Evolutionary conservation across 257 asterid species (phyloP).

Genomic region (Leonotis leonurus): DNA sequence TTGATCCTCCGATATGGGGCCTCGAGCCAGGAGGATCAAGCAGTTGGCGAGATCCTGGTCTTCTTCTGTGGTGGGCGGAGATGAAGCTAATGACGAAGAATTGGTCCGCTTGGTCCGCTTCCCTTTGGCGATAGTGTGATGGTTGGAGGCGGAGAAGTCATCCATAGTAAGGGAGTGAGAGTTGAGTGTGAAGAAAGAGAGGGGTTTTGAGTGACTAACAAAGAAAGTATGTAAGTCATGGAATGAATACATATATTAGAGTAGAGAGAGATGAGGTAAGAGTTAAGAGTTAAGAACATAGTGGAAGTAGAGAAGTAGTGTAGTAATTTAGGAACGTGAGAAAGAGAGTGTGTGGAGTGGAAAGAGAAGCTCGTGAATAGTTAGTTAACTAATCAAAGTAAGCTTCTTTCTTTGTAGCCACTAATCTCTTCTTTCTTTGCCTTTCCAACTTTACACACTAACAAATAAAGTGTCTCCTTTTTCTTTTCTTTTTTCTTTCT

Average conservation of each 20-base stretch:
- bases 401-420: slow-evolving; percentile 23
- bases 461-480: not conserved
- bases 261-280: not conserved
- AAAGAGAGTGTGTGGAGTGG: slow-evolving; percentile 22
- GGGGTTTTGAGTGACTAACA: slow-evolving; percentile 16
- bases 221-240: too few species aligned
- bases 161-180: slow-evolving; percentile 12
- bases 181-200: not conserved
- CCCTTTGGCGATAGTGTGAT: slow-evolving; percentile 43
- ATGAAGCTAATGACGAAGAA: slow-evolving; percentile 9
- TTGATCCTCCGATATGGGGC: not conserved
- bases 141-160: slow-evolving; percentile 33
- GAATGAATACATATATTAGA: too few species aligned
- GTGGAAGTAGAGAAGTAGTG: not conserved
- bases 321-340: not conserved
- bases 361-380: slow-evolving; percentile 24
- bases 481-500: not conserved
- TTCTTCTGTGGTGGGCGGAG: slow-evolving; percentile 43
- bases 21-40: slow-evolving; percentile 70
- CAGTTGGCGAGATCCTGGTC: slow-evolving; percentile 90
- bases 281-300: too few species aligned
- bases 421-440: slow-evolving; percentile 15
- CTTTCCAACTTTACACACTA: slow-evolving; percentile 13
- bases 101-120: slow-evolving; percentile 56
- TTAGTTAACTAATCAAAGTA: not conserved